Evolutionary conservation across 2,329 filamentous ascomycete species (phyloP), one percentile per base, ranked within the genome.

Genomic region (Aspergillus pseudoviridinutans): DNA sequence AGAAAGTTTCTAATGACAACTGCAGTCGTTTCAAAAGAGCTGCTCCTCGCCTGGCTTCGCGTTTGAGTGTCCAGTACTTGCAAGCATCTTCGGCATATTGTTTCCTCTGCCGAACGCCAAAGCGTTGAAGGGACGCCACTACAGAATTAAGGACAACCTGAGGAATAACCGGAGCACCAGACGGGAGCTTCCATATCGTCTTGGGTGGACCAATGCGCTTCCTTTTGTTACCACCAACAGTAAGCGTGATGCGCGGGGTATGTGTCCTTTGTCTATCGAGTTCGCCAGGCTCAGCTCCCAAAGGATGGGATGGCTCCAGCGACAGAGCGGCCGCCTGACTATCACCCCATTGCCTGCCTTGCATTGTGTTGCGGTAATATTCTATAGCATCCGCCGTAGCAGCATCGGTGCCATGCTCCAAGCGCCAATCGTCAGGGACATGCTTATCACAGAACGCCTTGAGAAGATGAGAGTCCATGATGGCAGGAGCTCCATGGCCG

Each of bases 391-490:
- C 88, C 56, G 85, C 85, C 14, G 91, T 92, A 4, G 92, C 91
- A 63, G 82, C 82, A 61, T 90, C 86, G 1, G 96, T 92, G 51
- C 89, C 85, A 69, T 96, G 90, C 68, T 96, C 92, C 61, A 89
- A 85, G 41, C 90, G 84, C 82, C 96, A 97, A 55, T 97, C 94
- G 1, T 84, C 80, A 1, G 94, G 92, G 50, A 94, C 93, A 75
- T 99, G 94, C 76, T 90, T 94, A 75, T 99, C 91, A 72, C 94
- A 99, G 70, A 94, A 96, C 0, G 93, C 94, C 74, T 97, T 97
- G 53, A 97, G 82, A 22, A 92, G 84, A 68, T 90, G 91, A 57
- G 85, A 87, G 59, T 94, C 91, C 61, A 93, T 85, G 20, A 92
- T 86, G 20, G 89, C 88, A 32, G 90, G 82, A 12, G 86, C 87